Evolutionary conservation across 2,329 filamentous ascomycete genomes (phyloP).

Genomic region (Gremmenia infestans): DNA sequence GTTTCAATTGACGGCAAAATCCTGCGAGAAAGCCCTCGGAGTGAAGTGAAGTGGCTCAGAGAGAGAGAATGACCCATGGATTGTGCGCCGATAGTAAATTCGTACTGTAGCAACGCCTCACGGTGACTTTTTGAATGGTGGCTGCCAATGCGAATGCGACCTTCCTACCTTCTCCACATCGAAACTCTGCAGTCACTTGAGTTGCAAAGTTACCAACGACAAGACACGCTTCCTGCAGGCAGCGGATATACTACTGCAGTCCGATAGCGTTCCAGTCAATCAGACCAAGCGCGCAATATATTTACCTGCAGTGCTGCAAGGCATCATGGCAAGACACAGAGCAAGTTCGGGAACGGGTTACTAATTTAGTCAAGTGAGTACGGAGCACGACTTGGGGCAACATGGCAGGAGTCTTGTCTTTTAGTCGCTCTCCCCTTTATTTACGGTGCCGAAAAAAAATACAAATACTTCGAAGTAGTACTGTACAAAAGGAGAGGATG

Average conservation of each 20-base stretch:
- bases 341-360: neutral
- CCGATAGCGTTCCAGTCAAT: slow-evolving; percentile 19
- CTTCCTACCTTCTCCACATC: no score
- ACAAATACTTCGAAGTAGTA: neutral
- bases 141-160: neutral
- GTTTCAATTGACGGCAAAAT: neutral
- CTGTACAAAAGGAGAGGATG: no score
- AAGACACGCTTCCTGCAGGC: slow-evolving; percentile 9
- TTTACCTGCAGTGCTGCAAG: slow-evolving; percentile 15
- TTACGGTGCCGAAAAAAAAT: neutral
- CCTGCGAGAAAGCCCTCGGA: slow-evolving; percentile 5
- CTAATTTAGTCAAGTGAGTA: neutral
- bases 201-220: slow-evolving; percentile 13
- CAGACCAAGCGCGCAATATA: slow-evolving; percentile 17
- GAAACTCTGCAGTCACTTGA: neutral
- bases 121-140: neutral
- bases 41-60: neutral
- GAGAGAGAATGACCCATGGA: slow-evolving; percentile 1
- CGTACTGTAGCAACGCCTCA: neutral
- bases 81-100: neutral
- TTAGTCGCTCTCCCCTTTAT: neutral
- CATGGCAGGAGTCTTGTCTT: neutral
- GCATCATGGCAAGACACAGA: slow-evolving; percentile 14
- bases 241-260: slow-evolving; percentile 24
- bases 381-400: neutral